Evolutionary conservation across 2,329 filamentous ascomycete genomes (phyloP).

Genomic region (Knufia fluminis): DNA sequence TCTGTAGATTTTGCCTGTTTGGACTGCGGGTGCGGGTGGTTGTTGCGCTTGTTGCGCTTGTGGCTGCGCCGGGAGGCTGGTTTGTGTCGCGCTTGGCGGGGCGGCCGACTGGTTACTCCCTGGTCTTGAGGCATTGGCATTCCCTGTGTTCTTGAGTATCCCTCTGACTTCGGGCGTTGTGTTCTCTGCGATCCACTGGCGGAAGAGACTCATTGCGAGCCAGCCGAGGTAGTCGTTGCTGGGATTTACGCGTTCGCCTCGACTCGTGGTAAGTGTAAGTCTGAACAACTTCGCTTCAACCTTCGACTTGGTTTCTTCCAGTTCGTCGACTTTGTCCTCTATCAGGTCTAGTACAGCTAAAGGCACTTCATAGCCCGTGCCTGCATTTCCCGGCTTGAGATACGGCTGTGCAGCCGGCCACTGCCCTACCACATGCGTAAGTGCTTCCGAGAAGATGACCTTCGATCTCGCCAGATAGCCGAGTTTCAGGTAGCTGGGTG

Average conservation of each 20-base stretch:
- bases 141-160: slow-evolving; percentile 33
- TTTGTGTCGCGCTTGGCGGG: slow-evolving; percentile 9
- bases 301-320: slow-evolving; percentile 70
- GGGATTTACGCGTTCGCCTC: slow-evolving; percentile 75
- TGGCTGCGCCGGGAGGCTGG: slow-evolving; percentile 5
- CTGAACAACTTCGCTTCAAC: slow-evolving; percentile 77
- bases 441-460: slow-evolving; percentile 74
- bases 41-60: too few relatives aligned
- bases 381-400: slow-evolving; percentile 49
- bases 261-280: slow-evolving; percentile 64
- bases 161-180: slow-evolving; percentile 61
- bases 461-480: slow-evolving; percentile 77
- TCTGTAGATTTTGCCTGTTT: slow-evolving; percentile 66
- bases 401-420: slow-evolving; percentile 77
- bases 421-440: slow-evolving; percentile 89
- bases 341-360: slow-evolving; percentile 75
- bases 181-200: slow-evolving; percentile 88
- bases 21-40: slow-evolving; percentile 25
- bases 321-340: slow-evolving; percentile 87
- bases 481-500: slow-evolving; percentile 80
- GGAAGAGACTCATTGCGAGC: slow-evolving; percentile 77
- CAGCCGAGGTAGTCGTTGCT: slow-evolving; percentile 76
- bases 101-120: slow-evolving; percentile 11
- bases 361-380: slow-evolving; percentile 48
- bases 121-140: slow-evolving; percentile 17